A percentile compares a stretch with the other conserved stretches of the same genome.
Conservation (phyloP, 495 filamentous ascomycete genomes). For the Talaromyces proteolyticus region DNA sequence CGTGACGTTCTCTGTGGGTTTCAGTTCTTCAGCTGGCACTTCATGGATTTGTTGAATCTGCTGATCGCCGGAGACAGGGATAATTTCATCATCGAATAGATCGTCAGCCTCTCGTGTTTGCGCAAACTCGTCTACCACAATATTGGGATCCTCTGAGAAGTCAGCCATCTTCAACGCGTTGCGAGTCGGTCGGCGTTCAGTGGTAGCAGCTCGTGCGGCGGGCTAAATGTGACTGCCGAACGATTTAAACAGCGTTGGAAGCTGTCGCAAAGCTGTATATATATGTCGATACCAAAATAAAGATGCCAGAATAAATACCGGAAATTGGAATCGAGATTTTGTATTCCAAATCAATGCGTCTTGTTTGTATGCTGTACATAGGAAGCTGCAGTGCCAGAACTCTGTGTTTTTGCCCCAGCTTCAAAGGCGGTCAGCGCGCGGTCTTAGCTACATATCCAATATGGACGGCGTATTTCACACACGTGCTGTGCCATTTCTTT, state of each 20-base stretch:
- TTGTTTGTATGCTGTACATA: no score
- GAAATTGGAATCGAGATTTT: no score
- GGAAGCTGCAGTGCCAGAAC: no score
- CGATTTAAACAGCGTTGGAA: no score
- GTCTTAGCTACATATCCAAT: not conserved
- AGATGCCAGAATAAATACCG: no score
- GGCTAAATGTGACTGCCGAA: no score
- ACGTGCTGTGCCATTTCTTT: not conserved
- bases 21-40: conserved; percentile 8
- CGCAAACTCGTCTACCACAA: conserved; percentile 46
- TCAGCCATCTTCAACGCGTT: not conserved
- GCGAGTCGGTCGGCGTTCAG: not conserved
- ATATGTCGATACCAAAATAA: no score
- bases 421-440: not conserved
- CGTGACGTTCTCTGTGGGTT: conserved; percentile 10
- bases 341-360: no score
- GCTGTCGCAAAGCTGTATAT: no score
- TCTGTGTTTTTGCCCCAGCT: not conserved
- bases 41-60: conserved; percentile 20
- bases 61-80: conserved; percentile 44
- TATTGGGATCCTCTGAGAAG: not conserved
- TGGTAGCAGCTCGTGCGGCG: not conserved
- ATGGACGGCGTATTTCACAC: not conserved
- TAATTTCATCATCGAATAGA: conserved; percentile 68
- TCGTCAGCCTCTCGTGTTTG: conserved; percentile 63